Base-by-base conservation (phyloP, 441 rosid genomes). In the Pelargonium cotyledonis region DNA sequence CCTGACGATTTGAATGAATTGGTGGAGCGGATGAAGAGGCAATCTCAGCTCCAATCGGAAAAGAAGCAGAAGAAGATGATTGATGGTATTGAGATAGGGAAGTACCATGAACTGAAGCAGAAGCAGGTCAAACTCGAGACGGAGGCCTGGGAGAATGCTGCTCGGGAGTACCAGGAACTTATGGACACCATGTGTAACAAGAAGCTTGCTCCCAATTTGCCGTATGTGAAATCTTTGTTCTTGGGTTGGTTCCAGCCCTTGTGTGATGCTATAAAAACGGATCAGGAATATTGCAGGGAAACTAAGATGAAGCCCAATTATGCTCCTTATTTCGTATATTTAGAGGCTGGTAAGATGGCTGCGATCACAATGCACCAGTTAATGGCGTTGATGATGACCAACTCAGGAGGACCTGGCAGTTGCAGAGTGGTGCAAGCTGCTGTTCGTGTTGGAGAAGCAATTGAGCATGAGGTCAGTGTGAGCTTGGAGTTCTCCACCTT, bases 241-340 rank as follows among this genome's bases (percentile, higher is more conserved):
- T 87, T 91, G 1, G 97, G 96, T 11, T 94, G 99, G 99, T 94
- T 94, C 49, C 96, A 91, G 84, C 99, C 97, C 70, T 46, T 94
- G 70, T 81, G 85, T 47, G 80, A 89, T 75, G 89, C 97, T 10
- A 89, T 94, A 74, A 80, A 72, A 19, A 81, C 84, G 1, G 99
- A 94, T 35, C 92, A 89, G 71, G 86, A 82, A 63, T 19, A 65
- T 18, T 79, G 88, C 77, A 77, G 65, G 60, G 44, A 71, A 4
- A 81, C 72, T 77, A 75, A 65, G 62, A 29, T 64, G 68, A 88
- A 71, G 71, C 65, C 78, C 8, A 72, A 86, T 62, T 79, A 88
- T 61, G 85, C 83, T 1, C 79, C 85, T 1, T 85, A 80, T 75
- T 82, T 90, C 19, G 79, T 80, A 70, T 78, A 73, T 65, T 80